Percentiles rank a stretch among this genome's conserved stretches.
Evolutionary conservation across 1,284 basidiomycete genomes (phyloP).

Genomic region (Austroboletus rostrupii): DNA sequence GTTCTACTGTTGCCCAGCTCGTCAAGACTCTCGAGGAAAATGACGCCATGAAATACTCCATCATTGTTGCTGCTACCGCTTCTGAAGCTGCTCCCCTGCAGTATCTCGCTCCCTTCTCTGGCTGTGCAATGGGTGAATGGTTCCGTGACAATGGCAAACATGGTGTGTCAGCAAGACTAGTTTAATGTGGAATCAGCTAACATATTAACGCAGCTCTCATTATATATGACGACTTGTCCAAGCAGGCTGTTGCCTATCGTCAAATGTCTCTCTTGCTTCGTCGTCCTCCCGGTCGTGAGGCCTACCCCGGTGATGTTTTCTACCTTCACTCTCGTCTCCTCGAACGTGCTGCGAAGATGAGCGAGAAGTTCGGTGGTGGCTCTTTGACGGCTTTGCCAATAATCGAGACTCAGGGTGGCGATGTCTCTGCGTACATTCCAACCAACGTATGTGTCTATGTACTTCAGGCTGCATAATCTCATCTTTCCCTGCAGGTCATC

Average conservation of each 20-base stretch:
- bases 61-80: slow-evolving; percentile 98
- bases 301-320: slow-evolving; percentile 99
- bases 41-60: slow-evolving; percentile 99
- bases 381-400: slow-evolving; percentile 98
- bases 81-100: slow-evolving; percentile 98
- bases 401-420: slow-evolving; percentile 99
- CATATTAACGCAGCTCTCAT: slow-evolving; percentile 68
- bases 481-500: slow-evolving; percentile 62
- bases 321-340: slow-evolving; percentile 99
- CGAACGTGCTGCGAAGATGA: slow-evolving; percentile 99
- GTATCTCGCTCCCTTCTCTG: slow-evolving; percentile 99
- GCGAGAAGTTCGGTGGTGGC: slow-evolving; percentile 95
- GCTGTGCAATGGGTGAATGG: slow-evolving; percentile 99
- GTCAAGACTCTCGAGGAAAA: slow-evolving; percentile 99
- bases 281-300: slow-evolving; percentile 99
- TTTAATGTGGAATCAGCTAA: slow-evolving; percentile 8
- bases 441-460: slow-evolving; percentile 57
- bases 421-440: slow-evolving; percentile 97
- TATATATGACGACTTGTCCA: slow-evolving; percentile 99
- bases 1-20: slow-evolving; percentile 98
- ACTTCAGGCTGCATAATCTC: background rate
- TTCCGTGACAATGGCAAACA: slow-evolving; percentile 99
- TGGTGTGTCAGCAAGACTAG: slow-evolving; percentile 41
- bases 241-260: slow-evolving; percentile 99
- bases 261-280: slow-evolving; percentile 99